Evolutionary conservation across 495 filamentous ascomycete species (phyloP), one percentile per base, ranked within the genome.

Genomic region (Penicillium parvum): DNA sequence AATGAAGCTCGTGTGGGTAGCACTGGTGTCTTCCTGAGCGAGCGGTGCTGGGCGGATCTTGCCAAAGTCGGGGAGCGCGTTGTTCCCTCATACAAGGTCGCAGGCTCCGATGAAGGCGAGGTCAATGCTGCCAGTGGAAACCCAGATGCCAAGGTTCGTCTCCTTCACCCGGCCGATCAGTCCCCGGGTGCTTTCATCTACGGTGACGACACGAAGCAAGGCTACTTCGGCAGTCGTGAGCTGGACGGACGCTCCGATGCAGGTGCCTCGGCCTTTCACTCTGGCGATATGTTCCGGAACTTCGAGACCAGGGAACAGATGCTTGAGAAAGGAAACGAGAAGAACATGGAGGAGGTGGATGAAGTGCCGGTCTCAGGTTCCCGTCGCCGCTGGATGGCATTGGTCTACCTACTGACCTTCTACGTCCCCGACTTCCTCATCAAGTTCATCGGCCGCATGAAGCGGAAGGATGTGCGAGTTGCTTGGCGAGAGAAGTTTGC

Each of bases 401-500:
- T 95, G n/a, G 88, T 95, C 27, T 95, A 82, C 52, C 35, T 87
- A 14, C 66, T 98, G 37, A 97, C 92, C 2, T 98, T 79, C 63
- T 90, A 75, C 50, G 72, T 96, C 29, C 92, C 92, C 14, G 87
- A 95, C 61, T 86, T 96, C 53, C 53, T 83, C 32, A 88, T 96
- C 64, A 76, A 81, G 34, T 75, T 73, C 57, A 42, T 94, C 40
- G 90, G 90, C 11, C 77, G 87, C 11, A 96, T 96, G 84, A 81
- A 83, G 51, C 84, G 92, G 33, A 91, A 91, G 61, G 92, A 98
- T 57, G 79, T 98, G n/a, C 85, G 88, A 32, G 74, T 83, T 49
- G 92, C 92, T 3, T 98, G 92, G 92, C 78, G 92, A 46, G 92
- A 98, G 61, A 98, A 98, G 74, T 65, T 97, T 42, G 92, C 92